These are phyloP conservation scores for Chalciporus sphaerocephalus DNA, from an alignment of 768 basidiomycete genomes.

Conservation along the genomic window DNA sequence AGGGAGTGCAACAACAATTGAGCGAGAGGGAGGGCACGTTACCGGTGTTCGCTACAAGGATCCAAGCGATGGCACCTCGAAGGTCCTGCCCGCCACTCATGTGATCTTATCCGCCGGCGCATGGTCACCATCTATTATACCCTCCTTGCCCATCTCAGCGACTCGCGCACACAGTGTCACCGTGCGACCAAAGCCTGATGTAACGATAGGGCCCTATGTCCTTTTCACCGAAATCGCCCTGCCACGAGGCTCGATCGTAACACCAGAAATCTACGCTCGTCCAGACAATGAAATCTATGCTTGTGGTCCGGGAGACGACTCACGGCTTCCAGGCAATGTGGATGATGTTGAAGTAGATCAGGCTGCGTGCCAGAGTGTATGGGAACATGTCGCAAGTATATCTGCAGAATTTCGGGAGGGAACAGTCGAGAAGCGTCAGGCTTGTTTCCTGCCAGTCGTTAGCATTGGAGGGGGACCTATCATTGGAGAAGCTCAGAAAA, in stretches of 20 bases:
- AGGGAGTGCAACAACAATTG: conserved; percentile 45
- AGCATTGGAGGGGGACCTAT: conserved; percentile 58
- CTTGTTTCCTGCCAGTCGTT: conserved; percentile 76
- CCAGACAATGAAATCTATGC: conserved; percentile 68
- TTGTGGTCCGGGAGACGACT: conserved; percentile 76
- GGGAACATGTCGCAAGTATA: conserved; percentile 55
- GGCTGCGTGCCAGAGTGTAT: conserved; percentile 51
- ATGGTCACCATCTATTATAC: conserved; percentile 68
- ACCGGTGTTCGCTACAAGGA: conserved; percentile 44
- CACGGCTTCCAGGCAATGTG: conserved; percentile 61
- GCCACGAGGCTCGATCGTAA: conserved; percentile 30
- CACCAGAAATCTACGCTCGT: conserved; percentile 71
- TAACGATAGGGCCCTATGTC: conserved; percentile 65
- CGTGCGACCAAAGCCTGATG: conserved; percentile 44
- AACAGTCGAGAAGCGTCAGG: conserved; percentile 51
- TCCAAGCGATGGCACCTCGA: conserved; percentile 16
- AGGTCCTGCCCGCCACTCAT: conserved; percentile 54
- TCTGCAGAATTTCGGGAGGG: conserved; percentile 55
- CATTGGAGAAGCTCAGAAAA: conserved; percentile 53
- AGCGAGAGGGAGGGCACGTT: conserved; percentile 40
- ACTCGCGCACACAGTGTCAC: conserved; percentile 73
- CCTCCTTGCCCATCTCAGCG: conserved; percentile 52
- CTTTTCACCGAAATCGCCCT: conserved; percentile 75
- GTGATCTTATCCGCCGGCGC: conserved; percentile 82
- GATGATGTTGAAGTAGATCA: conserved; percentile 65